phyloP scores from a whole-genome alignment of 2,329 filamentous ascomycete species.

The Neofusicoccum parvum region DNA sequence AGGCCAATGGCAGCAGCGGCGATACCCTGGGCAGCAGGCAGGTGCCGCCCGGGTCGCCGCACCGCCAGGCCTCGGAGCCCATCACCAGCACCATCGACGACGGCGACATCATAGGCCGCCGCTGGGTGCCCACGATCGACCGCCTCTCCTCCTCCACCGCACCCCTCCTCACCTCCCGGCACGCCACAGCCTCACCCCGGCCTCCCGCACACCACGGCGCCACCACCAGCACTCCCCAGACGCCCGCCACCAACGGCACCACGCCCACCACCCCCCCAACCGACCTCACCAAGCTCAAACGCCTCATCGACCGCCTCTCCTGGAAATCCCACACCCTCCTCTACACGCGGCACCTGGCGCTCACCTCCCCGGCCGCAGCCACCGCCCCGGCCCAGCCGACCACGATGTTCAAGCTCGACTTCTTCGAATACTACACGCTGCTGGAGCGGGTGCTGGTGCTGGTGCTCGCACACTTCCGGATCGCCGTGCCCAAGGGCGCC shows the following conservation, averaged over 20 bases:
- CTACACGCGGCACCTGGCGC: slow-evolving; percentile 10
- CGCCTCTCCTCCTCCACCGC: not conserved
- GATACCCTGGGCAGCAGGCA: not conserved
- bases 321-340: slow-evolving; percentile 18
- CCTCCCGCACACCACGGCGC: no score
- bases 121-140: slow-evolving; percentile 7
- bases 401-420: slow-evolving; percentile 74
- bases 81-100: slow-evolving; percentile 9
- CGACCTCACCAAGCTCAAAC: slow-evolving; percentile 8
- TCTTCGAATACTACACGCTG: slow-evolving; percentile 74
- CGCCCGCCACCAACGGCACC: not conserved
- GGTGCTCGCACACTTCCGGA: slow-evolving; percentile 64
- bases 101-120: slow-evolving; percentile 15
- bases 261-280: not conserved
- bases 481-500: slow-evolving; percentile 46
- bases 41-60: not conserved
- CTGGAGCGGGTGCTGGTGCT: slow-evolving; percentile 72
- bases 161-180: not conserved
- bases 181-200: not conserved
- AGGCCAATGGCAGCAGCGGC: not conserved
- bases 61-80: not conserved
- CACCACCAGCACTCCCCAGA: no score
- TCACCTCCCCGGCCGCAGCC: not conserved
- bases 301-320: slow-evolving; percentile 18
- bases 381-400: not conserved